Conservation (phyloP, 2,329 filamentous ascomycete species). For the Fusarium illudens region DNA sequence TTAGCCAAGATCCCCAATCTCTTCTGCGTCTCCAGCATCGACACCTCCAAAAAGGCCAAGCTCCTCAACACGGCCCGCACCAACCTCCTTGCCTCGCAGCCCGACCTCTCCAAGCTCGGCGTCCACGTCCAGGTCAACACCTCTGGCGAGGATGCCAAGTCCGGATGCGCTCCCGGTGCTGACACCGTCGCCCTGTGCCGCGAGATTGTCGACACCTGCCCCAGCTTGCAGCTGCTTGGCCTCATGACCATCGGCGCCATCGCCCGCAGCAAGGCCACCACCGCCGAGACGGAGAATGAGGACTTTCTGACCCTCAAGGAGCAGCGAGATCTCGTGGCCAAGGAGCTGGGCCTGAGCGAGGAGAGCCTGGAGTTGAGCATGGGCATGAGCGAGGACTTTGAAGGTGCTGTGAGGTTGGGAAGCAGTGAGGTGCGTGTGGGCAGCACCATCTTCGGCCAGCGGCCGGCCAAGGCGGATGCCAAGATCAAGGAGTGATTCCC, state of each 20-base stretch:
- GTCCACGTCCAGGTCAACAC: slow-evolving; percentile 97
- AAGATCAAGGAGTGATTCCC: slow-evolving; percentile 64
- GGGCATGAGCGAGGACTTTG: slow-evolving; percentile 98
- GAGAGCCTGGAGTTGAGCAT: slow-evolving; percentile 86
- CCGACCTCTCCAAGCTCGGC: slow-evolving; percentile 60
- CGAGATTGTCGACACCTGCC: slow-evolving; percentile 75
- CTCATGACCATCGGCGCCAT: slow-evolving; percentile 99
- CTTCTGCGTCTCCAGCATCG: slow-evolving; percentile 90
- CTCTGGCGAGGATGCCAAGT: slow-evolving; percentile 85
- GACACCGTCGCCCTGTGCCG: slow-evolving; percentile 71
- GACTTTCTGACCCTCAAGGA: slow-evolving; percentile 79
- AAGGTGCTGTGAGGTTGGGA: slow-evolving; percentile 83
- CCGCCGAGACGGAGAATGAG: slow-evolving; percentile 84
- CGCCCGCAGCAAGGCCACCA: slow-evolving; percentile 78
- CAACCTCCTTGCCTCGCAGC: slow-evolving; percentile 57
- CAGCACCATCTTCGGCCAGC: slow-evolving; percentile 89
- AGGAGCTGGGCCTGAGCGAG: slow-evolving; percentile 56
- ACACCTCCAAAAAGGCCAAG: slow-evolving; percentile 85
- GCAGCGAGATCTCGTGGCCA: slow-evolving; percentile 74
- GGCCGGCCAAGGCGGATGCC: slow-evolving; percentile 81
- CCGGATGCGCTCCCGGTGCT: slow-evolving; percentile 75
- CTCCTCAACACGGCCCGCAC: slow-evolving; percentile 80
- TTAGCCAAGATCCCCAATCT: slow-evolving; percentile 89
- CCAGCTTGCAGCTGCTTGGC: slow-evolving; percentile 77
- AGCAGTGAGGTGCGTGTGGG: slow-evolving; percentile 92